These are phyloP conservation scores for Starmerella lactis-condensi DNA, from an alignment of 805 yeast genomes.

Conservation along the genomic window DNA sequence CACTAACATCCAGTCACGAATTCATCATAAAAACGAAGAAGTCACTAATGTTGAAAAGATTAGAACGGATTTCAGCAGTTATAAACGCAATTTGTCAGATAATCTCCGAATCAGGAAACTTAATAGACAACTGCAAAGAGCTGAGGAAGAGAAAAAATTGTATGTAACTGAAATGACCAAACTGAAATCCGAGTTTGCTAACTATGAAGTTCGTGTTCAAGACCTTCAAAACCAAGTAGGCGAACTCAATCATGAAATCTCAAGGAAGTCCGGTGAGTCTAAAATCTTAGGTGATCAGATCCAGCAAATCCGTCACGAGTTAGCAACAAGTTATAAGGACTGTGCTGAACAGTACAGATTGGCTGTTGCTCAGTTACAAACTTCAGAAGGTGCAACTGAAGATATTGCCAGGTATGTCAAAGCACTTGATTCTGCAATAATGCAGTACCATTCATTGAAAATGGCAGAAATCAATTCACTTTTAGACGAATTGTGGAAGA, in stretches of 20 bases:
- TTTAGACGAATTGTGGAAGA: conserved; percentile 81
- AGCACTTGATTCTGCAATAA: conserved; percentile 80
- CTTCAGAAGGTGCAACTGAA: conserved; percentile 54
- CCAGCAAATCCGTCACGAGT: conserved; percentile 34
- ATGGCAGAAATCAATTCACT: conserved; percentile 85
- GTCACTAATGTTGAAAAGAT: conserved; percentile 2
- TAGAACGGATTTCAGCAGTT: conserved; percentile 31
- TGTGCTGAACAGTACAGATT: conserved; percentile 44
- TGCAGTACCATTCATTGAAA: conserved; percentile 76
- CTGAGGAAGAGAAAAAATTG: conserved; percentile 27
- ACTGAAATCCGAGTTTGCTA: conserved; percentile 42
- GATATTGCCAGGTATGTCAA: conserved; percentile 67
- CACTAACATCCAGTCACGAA: background rate
- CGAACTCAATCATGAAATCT: conserved; percentile 41
- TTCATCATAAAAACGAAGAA: background rate
- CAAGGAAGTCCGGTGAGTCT: conserved; percentile 70
- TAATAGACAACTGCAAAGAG: conserved; percentile 16
- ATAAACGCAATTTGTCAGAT: conserved; percentile 44
- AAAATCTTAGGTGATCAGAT: conserved; percentile 66
- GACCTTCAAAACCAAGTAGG: conserved; percentile 34
- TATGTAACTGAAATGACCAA: conserved; percentile 19
- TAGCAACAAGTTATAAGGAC: conserved; percentile 50
- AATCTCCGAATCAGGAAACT: conserved; percentile 41
- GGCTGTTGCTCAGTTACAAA: conserved; percentile 60
- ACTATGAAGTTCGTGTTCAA: conserved; percentile 41